These are phyloP conservation scores for Botrytis sinoallii DNA, from an alignment of 2,329 filamentous ascomycete genomes.

Conservation along the genomic window DNA sequence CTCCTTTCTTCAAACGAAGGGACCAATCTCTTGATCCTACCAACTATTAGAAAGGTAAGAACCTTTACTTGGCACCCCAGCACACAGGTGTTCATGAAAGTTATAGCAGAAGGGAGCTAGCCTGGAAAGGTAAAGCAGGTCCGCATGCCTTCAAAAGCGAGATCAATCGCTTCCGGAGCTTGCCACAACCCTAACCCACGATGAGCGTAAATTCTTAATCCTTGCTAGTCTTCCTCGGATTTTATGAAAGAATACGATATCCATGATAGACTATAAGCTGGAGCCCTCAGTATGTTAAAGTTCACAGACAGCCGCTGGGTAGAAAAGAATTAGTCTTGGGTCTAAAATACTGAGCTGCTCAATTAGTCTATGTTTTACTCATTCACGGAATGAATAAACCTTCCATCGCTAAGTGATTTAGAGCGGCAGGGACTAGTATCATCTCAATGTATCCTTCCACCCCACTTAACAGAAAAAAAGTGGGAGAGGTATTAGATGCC, in stretches of 20 bases:
- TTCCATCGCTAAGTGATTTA: background rate
- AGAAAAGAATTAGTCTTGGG: background rate
- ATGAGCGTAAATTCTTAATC: too few species aligned
- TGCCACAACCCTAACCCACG: too few species aligned
- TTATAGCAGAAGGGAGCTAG: too few species aligned
- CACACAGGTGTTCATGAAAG: too few species aligned
- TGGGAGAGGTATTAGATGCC: background rate
- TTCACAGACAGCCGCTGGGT: background rate
- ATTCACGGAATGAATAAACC: background rate
- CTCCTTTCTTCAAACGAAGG: rapidly evolving
- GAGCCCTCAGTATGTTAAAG: background rate
- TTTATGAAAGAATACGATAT: too few species aligned
- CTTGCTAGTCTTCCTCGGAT: too few species aligned
- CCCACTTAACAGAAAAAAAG: background rate
- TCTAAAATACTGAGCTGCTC: background rate
- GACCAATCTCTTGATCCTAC: background rate
- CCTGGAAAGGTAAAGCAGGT: too few species aligned
- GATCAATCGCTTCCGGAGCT: too few species aligned
- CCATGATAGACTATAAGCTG: too few species aligned
- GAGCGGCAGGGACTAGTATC: background rate
- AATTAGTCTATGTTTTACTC: background rate
- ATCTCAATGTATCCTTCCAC: background rate
- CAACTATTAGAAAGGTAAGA: background rate
- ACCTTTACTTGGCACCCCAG: too few species aligned
- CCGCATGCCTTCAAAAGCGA: too few species aligned